Base-by-base conservation (phyloP, 2,329 filamentous ascomycete genomes). In the Huntiella abstrusa region DNA sequence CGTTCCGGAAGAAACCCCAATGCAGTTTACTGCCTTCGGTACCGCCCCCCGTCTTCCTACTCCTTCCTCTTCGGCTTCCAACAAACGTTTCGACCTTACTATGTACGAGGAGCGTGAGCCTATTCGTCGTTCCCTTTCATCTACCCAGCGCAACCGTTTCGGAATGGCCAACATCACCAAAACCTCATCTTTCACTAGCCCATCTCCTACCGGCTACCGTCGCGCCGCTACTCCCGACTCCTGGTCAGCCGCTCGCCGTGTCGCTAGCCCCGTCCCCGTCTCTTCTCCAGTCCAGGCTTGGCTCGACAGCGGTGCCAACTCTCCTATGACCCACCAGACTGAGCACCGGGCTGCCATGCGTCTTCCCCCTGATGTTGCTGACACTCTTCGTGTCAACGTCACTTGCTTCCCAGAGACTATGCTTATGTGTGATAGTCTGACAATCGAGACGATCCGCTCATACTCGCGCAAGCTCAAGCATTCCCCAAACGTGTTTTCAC, bases 391-490 rank as follows among this genome's bases (percentile, higher is more conserved):
- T 22, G 63, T 73, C 4, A 72, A 67, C 0, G 65, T 73, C 8
- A 60, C 65, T 4, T 73, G 69, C 52, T 77, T 77, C 51, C 72
- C 72, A 0, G 71, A 74, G 52, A 73, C 71, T 1, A 73, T 75
- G 67, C 65, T 76, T 1, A 59, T 69, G 8, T 67, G 70, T 4
- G 68, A 65, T 0, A 73, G 68, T 53, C 59, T 75, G 4, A 68
- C 71, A 0, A 62, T 75, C 42, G 71, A 76, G 56, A 74, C 68
- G 0, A 73, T 77, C 48, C 69, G 73, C 12, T 57, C 64, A 22
- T 73, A 73, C 52, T 68, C 70, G 0, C 69, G 63, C 44, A 73
- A 73, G 53, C 55, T 73, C 35, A 64, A 63, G 41, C 69, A 68
- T n/a, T 46, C 35, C 15, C 17, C 50, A 11, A 19, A 28, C 12